Evolutionary conservation across 1,284 basidiomycete species (phyloP).

Genomic region (Papiliotrema flavescens): DNA sequence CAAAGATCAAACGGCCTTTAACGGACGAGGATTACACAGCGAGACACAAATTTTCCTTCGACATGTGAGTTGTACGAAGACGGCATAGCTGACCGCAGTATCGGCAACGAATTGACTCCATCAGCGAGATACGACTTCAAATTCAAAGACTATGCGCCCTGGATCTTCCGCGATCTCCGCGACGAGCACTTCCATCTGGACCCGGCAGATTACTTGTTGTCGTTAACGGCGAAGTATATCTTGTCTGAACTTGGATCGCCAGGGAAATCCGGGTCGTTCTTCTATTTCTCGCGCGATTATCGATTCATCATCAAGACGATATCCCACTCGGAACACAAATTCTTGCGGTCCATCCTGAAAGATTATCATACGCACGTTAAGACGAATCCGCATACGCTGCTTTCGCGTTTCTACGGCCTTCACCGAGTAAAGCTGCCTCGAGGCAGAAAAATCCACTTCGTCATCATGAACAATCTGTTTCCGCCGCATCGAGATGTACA

Average conservation of each 20-base stretch:
- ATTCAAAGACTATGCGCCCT: constrained; percentile 98
- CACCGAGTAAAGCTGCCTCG: constrained; percentile 94
- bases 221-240: constrained; percentile 95
- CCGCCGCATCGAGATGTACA: constrained; percentile 96
- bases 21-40: constrained; percentile 84
- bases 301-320: constrained; percentile 99
- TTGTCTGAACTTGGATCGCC: constrained; percentile 97
- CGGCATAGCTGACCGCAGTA: constrained; percentile 51
- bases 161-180: constrained; percentile 92
- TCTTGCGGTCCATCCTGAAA: constrained; percentile 77
- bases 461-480: constrained; percentile 99
- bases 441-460: constrained; percentile 95
- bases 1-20: constrained; percentile 81
- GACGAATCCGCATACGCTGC: constrained; percentile 86
- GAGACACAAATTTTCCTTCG: constrained; percentile 93
- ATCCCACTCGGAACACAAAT: constrained; percentile 89
- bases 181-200: constrained; percentile 94
- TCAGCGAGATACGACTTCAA: constrained; percentile 83
- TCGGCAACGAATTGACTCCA: constrained; percentile 95
- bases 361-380: constrained; percentile 85
- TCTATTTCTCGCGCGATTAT: constrained; percentile 98
- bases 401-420: constrained; percentile 92
- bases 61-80: constrained; percentile 65
- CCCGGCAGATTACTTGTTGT: constrained; percentile 94
- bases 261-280: constrained; percentile 97